These are phyloP conservation scores for Chenopodium formosanum DNA, from an alignment of 148 eudicot genomes.

Conservation along the genomic window DNA sequence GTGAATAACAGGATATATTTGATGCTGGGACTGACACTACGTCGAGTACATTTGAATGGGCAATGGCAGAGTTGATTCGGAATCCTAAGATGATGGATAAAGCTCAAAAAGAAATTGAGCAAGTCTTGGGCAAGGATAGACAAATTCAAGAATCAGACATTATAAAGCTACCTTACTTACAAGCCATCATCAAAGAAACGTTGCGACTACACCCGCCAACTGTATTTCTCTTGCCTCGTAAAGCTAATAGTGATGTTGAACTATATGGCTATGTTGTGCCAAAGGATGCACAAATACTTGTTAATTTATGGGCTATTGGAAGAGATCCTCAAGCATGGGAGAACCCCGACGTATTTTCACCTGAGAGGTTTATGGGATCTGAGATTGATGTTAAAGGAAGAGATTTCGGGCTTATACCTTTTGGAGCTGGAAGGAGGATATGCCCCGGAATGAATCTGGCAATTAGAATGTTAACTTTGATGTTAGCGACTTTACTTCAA, in stretches of 20 bases:
- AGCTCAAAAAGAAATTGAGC: slow-evolving; percentile 22
- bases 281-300: slow-evolving; percentile 52
- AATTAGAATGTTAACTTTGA: slow-evolving; percentile 27
- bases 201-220: slow-evolving; percentile 59
- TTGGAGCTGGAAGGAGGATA: slow-evolving; percentile 59
- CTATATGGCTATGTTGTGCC: slow-evolving; percentile 47
- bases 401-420: slow-evolving; percentile 40
- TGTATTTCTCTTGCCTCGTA: slow-evolving; percentile 58
- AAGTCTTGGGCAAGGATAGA: slow-evolving; percentile 25
- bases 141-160: slow-evolving; percentile 31
- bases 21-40: slow-evolving; percentile 28
- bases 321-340: slow-evolving; percentile 50
- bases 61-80: slow-evolving; percentile 13
- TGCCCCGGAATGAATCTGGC: slow-evolving; percentile 63
- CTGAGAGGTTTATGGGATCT: slow-evolving; percentile 50
- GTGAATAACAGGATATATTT: slow-evolving; percentile 21
- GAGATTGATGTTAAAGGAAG: slow-evolving; percentile 48
- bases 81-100: slow-evolving; percentile 12
- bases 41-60: slow-evolving; percentile 25
- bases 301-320: slow-evolving; percentile 67
- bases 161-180: slow-evolving; percentile 48
- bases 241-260: slow-evolving; percentile 42
- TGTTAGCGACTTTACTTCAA: slow-evolving; percentile 49
- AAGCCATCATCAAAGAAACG: slow-evolving; percentile 59
- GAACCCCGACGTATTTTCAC: slow-evolving; percentile 39